Evolutionary conservation across 2,329 filamentous ascomycete genomes (phyloP).

Genomic region (Colletotrichum simmondsii): DNA sequence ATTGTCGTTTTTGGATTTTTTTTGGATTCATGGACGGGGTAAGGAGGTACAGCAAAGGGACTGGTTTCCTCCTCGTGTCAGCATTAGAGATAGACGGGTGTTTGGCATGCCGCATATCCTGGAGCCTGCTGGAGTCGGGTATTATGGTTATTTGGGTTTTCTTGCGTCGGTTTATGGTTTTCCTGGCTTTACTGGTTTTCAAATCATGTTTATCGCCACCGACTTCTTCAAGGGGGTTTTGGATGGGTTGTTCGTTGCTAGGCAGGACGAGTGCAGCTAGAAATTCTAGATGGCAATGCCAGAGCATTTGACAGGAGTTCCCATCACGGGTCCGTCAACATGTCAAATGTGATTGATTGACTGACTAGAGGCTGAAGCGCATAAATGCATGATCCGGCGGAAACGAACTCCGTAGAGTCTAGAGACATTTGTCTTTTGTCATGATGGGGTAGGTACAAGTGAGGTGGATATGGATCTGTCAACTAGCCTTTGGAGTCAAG

Average conservation of each 20-base stretch:
- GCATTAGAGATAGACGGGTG: constrained; percentile 26
- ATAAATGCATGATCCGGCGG: constrained; percentile 25
- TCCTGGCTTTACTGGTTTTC: not conserved
- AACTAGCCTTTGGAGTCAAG: not conserved
- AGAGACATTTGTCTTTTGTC: not conserved
- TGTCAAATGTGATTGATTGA: not conserved
- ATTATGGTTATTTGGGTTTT: constrained; percentile 20
- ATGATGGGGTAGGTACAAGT: not conserved
- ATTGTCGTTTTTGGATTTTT: not conserved
- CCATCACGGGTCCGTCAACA: not conserved
- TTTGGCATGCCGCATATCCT: constrained; percentile 14
- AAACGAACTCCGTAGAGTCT: constrained; percentile 3
- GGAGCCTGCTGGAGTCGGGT: constrained; percentile 32
- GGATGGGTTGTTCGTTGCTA: not conserved
- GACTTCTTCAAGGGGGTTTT: not conserved
- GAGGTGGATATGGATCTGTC: not conserved
- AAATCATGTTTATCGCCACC: constrained; percentile 6
- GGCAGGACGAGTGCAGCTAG: not conserved
- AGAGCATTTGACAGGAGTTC: constrained; percentile 6
- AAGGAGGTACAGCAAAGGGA: constrained; percentile 3
- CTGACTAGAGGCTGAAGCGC: not conserved
- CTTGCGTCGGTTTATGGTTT: not conserved
- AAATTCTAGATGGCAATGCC: not conserved
- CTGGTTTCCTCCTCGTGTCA: constrained; percentile 1
- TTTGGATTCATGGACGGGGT: not conserved